These are phyloP conservation scores for Polyporus tsugae DNA, from an alignment of 1,284 basidiomycete species.

Conservation along the genomic window DNA sequence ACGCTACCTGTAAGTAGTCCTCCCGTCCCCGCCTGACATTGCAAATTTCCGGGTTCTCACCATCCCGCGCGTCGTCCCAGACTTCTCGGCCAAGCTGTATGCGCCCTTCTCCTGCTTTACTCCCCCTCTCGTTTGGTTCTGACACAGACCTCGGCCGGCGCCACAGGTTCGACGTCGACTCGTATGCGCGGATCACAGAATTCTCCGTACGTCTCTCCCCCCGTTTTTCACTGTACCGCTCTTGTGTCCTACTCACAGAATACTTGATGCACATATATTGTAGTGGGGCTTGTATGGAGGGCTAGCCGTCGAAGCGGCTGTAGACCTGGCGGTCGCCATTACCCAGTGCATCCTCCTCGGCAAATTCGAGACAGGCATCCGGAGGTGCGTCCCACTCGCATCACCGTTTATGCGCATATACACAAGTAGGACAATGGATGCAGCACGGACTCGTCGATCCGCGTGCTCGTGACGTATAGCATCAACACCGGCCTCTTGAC, in stretches of 20 bases:
- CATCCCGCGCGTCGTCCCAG: conserved; percentile 12
- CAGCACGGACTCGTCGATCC: conserved; percentile 28
- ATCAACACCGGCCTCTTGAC: conserved; percentile 36
- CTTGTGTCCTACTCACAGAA: not conserved
- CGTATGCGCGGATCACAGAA: conserved; percentile 24
- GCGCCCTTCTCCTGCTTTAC: not conserved
- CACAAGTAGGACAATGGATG: too few species aligned
- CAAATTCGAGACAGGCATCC: conserved; percentile 35
- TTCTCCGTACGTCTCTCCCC: conserved; percentile 28
- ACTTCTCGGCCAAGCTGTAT: conserved; percentile 33
- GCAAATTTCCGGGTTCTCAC: not conserved
- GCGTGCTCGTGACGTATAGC: conserved; percentile 32
- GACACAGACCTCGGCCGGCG: too few species aligned
- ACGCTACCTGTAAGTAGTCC: conserved; percentile 29
- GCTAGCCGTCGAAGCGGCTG: conserved; percentile 31
- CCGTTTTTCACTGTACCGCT: not conserved
- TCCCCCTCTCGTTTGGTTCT: too few species aligned
- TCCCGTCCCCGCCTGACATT: not conserved
- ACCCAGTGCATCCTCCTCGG: conserved; percentile 33
- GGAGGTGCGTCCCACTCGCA: conserved; percentile 21
- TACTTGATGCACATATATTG: not conserved
- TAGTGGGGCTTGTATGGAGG: conserved; percentile 38
- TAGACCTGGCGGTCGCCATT: conserved; percentile 33
- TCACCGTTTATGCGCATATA: not conserved
- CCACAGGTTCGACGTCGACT: conserved; percentile 24